These are phyloP conservation scores for Trapa bicornis DNA, from an alignment of 345 rosid species.

Conservation along the genomic window DNA sequence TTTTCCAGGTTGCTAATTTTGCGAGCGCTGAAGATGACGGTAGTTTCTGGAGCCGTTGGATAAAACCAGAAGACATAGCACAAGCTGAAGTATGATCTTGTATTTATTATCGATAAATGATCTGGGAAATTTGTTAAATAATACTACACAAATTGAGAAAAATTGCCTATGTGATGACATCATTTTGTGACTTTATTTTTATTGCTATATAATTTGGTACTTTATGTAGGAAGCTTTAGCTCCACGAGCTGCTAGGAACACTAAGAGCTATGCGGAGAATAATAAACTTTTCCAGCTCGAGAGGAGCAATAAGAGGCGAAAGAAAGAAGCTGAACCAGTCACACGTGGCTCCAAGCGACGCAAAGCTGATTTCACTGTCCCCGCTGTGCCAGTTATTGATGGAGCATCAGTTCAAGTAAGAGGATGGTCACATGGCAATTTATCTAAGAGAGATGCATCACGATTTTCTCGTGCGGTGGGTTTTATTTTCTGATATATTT, in stretches of 20 bases:
- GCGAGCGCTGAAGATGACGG: conserved; percentile 87
- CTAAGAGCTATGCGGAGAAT: conserved; percentile 88
- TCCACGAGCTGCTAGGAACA: conserved; percentile 95
- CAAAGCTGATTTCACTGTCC: conserved; percentile 53
- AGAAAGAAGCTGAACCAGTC: conserved; percentile 65
- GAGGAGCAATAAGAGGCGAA: conserved; percentile 71
- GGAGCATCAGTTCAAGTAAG: conserved; percentile 93
- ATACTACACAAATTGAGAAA: not conserved
- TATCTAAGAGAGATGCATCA: conserved; percentile 89
- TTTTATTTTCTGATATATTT: not conserved
- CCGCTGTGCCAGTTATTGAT: conserved; percentile 64
- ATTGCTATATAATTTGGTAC: conserved; percentile 1
- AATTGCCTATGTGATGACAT: not conserved
- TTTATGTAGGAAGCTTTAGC: conserved; percentile 62
- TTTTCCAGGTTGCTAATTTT: conserved; percentile 79
- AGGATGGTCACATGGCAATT: conserved; percentile 94
- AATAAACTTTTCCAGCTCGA: conserved; percentile 34
- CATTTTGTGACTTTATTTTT: not conserved
- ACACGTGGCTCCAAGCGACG: conserved; percentile 75
- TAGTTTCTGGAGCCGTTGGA: conserved; percentile 99
- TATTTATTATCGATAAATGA: not conserved
- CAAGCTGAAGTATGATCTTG: conserved; percentile 61
- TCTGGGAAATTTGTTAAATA: not conserved
- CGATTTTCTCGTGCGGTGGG: conserved; percentile 89
- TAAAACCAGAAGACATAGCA: conserved; percentile 83